Base-by-base conservation (phyloP, 345 rosid species). In the Hibiscus trionum region DNA sequence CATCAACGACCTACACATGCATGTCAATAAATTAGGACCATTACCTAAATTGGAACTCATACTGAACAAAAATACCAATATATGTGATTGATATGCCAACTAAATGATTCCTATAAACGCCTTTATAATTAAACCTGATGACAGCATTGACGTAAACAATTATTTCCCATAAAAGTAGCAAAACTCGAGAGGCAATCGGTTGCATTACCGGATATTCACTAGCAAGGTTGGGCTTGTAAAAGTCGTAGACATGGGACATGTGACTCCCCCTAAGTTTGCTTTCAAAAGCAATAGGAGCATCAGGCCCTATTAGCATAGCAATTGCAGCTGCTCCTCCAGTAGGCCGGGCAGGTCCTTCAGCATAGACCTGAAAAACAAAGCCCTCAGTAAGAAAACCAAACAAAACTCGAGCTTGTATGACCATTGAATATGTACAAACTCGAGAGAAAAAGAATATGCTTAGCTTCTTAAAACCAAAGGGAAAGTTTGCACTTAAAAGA, bases 321-420 rank as follows among this genome's bases (percentile, higher is more conserved):
- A 96, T 86, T 1, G 99, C 98, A 70, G 95, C 99, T 5, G 99
- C 99, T 82, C 99, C 99, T 75, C 99, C 99, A 66, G 99, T 96
- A 14, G 99, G 98, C 44, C 99, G 85, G 2, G 99, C 99, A 1
- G 99, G 98, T 77, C 99, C 99, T 88, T 96, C 99, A 7, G 99
- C 99, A 81, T 96, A 96, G 62, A 96, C 99, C 99, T 96, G 93
- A 83, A 74, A 53, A 70, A 59, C 62, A 50, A 77, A 76, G 49
- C 63, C 4, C 46, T 61, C 29, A 17, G 7, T 69, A 65, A 82
- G 70, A 73, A 73, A 69, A 31, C 66, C 3, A 59, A 42, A 26
- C 9, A 39, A 19, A 21, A 46, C 10, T 39, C 8, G 44, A 39
- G 44, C 8, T 7, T 37, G 44, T 39, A 39, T 39, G 10, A 39